Evolutionary conservation across 2,329 filamentous ascomycete genomes (phyloP).

Genomic region (Cadophora luteo-olivacea): DNA sequence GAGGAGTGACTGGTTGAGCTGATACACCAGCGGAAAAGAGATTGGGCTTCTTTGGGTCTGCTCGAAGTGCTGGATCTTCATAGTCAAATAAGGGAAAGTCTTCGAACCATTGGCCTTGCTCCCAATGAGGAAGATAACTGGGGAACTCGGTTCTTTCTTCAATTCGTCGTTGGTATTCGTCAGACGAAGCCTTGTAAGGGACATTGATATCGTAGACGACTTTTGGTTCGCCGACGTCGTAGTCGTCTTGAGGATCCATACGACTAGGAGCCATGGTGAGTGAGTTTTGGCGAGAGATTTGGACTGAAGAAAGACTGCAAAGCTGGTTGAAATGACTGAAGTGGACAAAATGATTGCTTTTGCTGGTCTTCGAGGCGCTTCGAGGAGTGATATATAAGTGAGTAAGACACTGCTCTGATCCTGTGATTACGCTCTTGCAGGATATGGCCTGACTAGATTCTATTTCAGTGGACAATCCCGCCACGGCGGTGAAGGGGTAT

Average conservation of each 20-base stretch:
- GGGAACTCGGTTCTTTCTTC: conserved; percentile 49
- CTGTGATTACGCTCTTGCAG: conserved; percentile 4
- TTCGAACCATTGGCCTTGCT: conserved; percentile 52
- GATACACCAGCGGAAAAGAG: conserved; percentile 66
- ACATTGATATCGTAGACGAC: conserved; percentile 49
- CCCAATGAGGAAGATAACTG: conserved; percentile 54
- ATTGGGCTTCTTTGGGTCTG: conserved; percentile 67
- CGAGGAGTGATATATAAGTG: conserved; percentile 8
- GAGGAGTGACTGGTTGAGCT: conserved; percentile 60
- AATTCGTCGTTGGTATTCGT: conserved; percentile 46
- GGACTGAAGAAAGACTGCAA: not conserved
- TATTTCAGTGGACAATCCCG: conserved; percentile 15
- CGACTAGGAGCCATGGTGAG: conserved; percentile 28
- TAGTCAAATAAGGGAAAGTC: conserved; percentile 52
- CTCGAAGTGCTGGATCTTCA: conserved; percentile 55
- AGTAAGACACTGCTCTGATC: conserved; percentile 17
- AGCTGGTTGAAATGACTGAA: conserved; percentile 1
- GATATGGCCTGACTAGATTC: conserved; percentile 14
- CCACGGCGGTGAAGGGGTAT: conserved; percentile 20
- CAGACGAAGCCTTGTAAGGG: conserved; percentile 50
- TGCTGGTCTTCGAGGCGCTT: not conserved
- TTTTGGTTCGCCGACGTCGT: conserved; percentile 26
- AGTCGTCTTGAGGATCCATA: conserved; percentile 24
- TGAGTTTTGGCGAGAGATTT: not conserved
- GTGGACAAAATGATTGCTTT: not conserved